Evolutionary conservation across 2,329 filamentous ascomycete species (phyloP), one percentile per base, ranked within the genome.

Genomic region (Cercospora sesami): DNA sequence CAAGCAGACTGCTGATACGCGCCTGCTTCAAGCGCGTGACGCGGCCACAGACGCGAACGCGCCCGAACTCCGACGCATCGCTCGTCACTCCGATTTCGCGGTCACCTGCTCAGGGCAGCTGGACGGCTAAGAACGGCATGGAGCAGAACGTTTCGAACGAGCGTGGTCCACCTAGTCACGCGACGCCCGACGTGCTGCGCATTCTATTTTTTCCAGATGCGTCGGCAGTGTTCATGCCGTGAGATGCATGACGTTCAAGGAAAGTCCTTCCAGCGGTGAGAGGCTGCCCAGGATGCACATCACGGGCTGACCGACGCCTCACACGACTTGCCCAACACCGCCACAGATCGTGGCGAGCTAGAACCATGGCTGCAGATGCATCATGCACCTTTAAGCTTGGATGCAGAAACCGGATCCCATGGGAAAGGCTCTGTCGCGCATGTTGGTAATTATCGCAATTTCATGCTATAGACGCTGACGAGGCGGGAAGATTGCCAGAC

Each of bases 381-480:
- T 31, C 33, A 63, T 63, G 61, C 61, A 63, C 18, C 42, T 63
- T 28, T 10, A 21, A 36, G 30, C 23, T 10, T n/a, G 23, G 23
- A 39, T 63, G 60, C 60, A 63, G 60, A 51, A 61, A 61, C 39
- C 60, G 42, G 60, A 51, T 53, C 21, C 5, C 21, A 26, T 14
- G 21, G 26, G 5, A 33, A 26, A 36, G 23, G 12, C 39, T 48
- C 23, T 23, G 26, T 21, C 21, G 30, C 60, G n/a, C 23, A 31
- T 10, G 12, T n/a, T 33, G 39, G 61, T 36, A 39, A 63, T 63
- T 57, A 39, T 57, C 30, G 61, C 45, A 57, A 63, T 63, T 31
- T 63, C 61, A 39, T 63, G 48, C 62, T 42, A 42, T 30, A n/a
- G 48, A 45, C 51, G 48, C 55, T 60, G 57, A 65, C 55, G 63